These are phyloP conservation scores for Tephrocybe sp. DNA, from an alignment of 768 basidiomycete species.

Conservation along the genomic window DNA sequence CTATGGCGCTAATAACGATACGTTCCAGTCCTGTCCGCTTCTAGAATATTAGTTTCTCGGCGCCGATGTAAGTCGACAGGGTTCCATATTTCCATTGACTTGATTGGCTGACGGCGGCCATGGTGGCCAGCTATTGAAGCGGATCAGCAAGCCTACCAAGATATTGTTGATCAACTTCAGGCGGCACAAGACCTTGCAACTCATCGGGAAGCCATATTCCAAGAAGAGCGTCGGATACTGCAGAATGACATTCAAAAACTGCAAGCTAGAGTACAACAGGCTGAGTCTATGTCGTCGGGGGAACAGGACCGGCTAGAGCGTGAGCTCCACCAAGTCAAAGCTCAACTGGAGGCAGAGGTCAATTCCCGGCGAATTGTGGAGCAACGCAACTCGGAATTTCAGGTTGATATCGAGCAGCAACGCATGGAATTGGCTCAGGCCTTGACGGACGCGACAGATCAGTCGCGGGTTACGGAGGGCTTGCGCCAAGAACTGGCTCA, in stretches of 20 bases:
- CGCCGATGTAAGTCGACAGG: conserved; percentile 60
- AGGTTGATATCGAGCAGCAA: conserved; percentile 55
- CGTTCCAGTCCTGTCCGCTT: conserved; percentile 69
- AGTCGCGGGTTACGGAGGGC: conserved; percentile 56
- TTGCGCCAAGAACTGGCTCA: conserved; percentile 65
- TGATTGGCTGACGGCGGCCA: conserved; percentile 10
- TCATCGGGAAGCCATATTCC: conserved; percentile 55
- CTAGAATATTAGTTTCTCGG: conserved; percentile 65
- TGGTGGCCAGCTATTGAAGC: conserved; percentile 60
- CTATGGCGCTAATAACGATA: conserved; percentile 2
- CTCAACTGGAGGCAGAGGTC: conserved; percentile 64
- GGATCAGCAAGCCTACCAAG: conserved; percentile 75
- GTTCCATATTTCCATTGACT: conserved; percentile 3
- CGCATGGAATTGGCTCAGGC: conserved; percentile 55
- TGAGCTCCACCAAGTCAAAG: conserved; percentile 60
- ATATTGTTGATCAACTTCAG: conserved; percentile 68
- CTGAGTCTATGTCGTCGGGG: conserved; percentile 32
- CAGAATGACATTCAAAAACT: conserved; percentile 60
- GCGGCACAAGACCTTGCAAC: conserved; percentile 54
- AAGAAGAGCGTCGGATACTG: conserved; percentile 56
- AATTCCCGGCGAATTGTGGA: conserved; percentile 65
- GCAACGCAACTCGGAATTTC: conserved; percentile 58
- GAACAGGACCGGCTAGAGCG: conserved; percentile 62
- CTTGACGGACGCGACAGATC: conserved; percentile 68
- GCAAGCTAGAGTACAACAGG: conserved; percentile 40